These are phyloP conservation scores for Pseudoperonospora humuli DNA, from an alignment of 352 stramenopile genomes.

Conservation along the genomic window DNA sequence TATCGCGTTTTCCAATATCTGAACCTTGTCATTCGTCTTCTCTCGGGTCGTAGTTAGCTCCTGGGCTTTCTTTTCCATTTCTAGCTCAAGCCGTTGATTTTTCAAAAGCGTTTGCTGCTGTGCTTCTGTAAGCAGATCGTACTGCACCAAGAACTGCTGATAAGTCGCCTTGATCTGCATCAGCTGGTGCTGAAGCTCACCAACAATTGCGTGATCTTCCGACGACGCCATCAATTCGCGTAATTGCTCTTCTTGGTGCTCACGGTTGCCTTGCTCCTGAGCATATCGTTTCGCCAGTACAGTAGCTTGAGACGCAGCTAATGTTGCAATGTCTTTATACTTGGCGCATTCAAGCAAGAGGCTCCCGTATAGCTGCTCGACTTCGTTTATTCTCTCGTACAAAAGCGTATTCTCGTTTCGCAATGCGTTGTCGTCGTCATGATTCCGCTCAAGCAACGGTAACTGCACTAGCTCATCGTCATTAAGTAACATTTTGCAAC, in stretches of 20 bases:
- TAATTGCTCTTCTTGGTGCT: slow-evolving; percentile 57
- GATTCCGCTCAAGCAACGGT: too few relatives aligned
- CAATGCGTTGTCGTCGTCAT: too few relatives aligned
- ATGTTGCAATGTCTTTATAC: too few relatives aligned
- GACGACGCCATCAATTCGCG: slow-evolving; percentile 64
- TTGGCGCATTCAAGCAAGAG: too few relatives aligned
- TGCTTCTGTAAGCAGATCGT: slow-evolving; percentile 41
- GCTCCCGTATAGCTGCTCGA: too few relatives aligned
- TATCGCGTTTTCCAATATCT: slow-evolving; percentile 43
- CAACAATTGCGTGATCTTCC: slow-evolving; percentile 89
- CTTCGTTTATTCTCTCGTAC: too few relatives aligned
- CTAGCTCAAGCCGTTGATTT: slow-evolving; percentile 52
- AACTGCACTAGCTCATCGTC: too few relatives aligned
- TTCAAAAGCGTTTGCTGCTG: slow-evolving; percentile 50
- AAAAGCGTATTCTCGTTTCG: too few relatives aligned
- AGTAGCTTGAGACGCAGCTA: too few relatives aligned
- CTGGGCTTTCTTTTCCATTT: slow-evolving; percentile 38
- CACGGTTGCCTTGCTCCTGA: too few relatives aligned
- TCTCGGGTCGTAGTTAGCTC: slow-evolving; percentile 29
- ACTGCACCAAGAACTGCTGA: slow-evolving; percentile 71
- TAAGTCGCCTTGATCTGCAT: slow-evolving; percentile 82
- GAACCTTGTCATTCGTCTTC: slow-evolving; percentile 24
- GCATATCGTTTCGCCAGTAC: too few relatives aligned
- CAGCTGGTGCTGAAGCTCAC: slow-evolving; percentile 84
- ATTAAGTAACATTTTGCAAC: too few relatives aligned